Evolutionary conservation across 768 basidiomycete species (phyloP).

Genomic region (Leucosporidium creatinivorum): DNA sequence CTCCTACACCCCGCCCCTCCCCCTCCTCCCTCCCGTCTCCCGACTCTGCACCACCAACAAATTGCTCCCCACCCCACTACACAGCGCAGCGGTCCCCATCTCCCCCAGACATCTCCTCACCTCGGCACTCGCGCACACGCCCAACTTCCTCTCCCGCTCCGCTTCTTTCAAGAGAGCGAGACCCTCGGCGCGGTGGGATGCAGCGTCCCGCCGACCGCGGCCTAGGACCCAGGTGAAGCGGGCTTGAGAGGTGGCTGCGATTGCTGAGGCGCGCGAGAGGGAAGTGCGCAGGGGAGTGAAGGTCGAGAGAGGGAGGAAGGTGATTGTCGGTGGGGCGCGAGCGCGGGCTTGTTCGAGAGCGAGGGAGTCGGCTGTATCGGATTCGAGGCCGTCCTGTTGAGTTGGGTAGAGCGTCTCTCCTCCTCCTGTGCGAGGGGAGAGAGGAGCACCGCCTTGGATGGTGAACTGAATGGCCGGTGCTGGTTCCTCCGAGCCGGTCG

Average conservation of each 20-base stretch:
- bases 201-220: constrained; percentile 54
- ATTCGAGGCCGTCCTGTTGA: constrained; percentile 57
- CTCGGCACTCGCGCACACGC: constrained; percentile 42
- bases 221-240: constrained; percentile 67
- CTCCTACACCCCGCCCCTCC: not conserved
- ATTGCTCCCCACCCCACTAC: constrained; percentile 44
- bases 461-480: constrained; percentile 1
- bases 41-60: constrained; percentile 42
- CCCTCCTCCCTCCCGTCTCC: constrained; percentile 14
- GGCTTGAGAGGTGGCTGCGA: too few relatives aligned
- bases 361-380: constrained; percentile 63
- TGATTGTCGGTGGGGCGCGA: not conserved
- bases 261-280: too few relatives aligned
- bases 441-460: constrained; percentile 10
- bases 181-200: constrained; percentile 55
- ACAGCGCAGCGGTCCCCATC: constrained; percentile 67
- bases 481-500: constrained; percentile 39
- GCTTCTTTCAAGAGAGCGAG: constrained; percentile 56
- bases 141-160: constrained; percentile 20
- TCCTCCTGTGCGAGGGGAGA: constrained; percentile 34
- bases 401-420: constrained; percentile 66
- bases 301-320: too few relatives aligned
- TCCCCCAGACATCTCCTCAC: constrained; percentile 79
- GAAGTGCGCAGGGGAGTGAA: too few relatives aligned
- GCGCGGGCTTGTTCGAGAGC: constrained; percentile 44